These are phyloP conservation scores for Backusella liffmaniae DNA, from an alignment of 192 early-diverging fungal genomes.

Conservation along the genomic window DNA sequence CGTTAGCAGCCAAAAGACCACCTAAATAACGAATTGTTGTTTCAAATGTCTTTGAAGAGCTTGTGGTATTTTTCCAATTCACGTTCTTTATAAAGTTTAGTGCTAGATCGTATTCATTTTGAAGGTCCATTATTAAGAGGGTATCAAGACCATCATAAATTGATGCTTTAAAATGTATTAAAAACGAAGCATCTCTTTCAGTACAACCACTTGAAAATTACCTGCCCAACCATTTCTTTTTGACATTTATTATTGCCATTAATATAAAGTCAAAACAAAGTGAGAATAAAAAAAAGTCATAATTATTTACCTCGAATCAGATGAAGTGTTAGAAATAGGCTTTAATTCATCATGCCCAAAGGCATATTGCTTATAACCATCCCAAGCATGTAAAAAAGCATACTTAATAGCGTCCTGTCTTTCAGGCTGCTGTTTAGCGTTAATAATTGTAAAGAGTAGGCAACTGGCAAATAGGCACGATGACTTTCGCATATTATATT, in stretches of 20 bases:
- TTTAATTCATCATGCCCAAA: constrained; percentile 72
- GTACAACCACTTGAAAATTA: constrained; percentile 1
- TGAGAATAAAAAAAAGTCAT: not conserved
- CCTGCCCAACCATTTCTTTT: constrained; percentile 52
- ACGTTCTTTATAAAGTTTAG: constrained; percentile 28
- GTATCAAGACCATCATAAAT: constrained; percentile 89
- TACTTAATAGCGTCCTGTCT: constrained; percentile 46
- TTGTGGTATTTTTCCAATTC: constrained; percentile 43
- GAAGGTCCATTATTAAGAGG: constrained; percentile 77
- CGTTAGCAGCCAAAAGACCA: constrained; percentile 80
- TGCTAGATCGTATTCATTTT: constrained; percentile 14
- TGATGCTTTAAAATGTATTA: constrained; percentile 40
- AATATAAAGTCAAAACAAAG: not conserved
- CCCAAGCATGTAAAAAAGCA: constrained; percentile 70
- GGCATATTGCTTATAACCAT: constrained; percentile 70
- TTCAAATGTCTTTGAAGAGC: constrained; percentile 71
- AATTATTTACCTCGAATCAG: constrained; percentile 32
- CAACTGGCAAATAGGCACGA: not conserved
- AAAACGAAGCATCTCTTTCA: not conserved
- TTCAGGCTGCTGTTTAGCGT: not conserved
- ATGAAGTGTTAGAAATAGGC: constrained; percentile 32
- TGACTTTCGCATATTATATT: not conserved
- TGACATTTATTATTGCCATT: not conserved
- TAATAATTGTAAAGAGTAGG: not conserved
- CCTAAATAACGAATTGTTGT: constrained; percentile 79